Base-by-base conservation (phyloP, 371 early-diverging fungal genomes). In the Mortierella sp. region DNA sequence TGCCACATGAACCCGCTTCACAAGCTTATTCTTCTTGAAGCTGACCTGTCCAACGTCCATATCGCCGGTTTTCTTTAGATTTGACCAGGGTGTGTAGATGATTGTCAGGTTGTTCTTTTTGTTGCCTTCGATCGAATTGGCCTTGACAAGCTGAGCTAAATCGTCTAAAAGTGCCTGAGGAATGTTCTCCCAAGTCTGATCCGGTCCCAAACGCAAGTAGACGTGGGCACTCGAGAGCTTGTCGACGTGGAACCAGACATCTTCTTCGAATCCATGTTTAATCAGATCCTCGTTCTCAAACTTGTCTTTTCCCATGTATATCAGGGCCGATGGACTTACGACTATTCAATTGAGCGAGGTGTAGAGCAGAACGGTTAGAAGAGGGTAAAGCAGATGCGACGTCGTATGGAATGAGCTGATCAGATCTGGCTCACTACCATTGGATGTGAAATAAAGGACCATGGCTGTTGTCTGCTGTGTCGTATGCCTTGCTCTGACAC, bases 281-380 rank as follows among this genome's bases (percentile, higher is more conserved):
- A 98, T 97, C 57, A 98, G 83, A 23, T 97, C 97, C 60, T 97
- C 97, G 83, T 97, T 98, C 81, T 98, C 99, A 80, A 84, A 94
- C 83, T 97, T 97, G 86, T 98, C 97, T 79, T 92, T 94, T 61
- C 99, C 99, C 96, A 98, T 95, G 79, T 96, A 98, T 49, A 98
- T 90, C 47, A 82, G 80, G 37, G 91, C 93, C 5, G 94, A 89
- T 24, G 97, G 95, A 50, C 86, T 82, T 19, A 88, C 90, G 46
- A 84, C 91, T 90, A 32, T 39, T 19, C 28, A 15, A 42, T 43
- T 17, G 6, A 34, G 24, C n/a, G 39, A 23, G 23, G 17, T n/a
- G 56, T 14, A 50, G 39, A 43, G 2, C 12, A 60, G 23, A 55
- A n/a, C 6, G 14, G 21, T 15, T 12, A 6, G 15, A 21, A 48